Base-by-base conservation (phyloP, 2,329 filamentous ascomycete genomes). In the Colletotrichum gigasporum region DNA sequence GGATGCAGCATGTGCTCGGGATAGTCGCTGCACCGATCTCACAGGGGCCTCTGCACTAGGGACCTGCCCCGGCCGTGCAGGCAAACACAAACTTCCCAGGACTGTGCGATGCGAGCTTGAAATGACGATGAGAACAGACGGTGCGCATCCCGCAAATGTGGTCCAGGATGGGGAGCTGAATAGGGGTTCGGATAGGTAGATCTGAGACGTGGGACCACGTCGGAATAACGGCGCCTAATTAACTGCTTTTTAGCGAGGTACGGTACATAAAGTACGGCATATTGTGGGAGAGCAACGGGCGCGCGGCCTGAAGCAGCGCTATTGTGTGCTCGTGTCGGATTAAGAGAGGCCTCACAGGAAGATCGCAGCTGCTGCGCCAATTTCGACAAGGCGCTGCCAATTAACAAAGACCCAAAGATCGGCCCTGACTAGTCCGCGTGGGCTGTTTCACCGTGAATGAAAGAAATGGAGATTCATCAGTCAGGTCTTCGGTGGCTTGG, bases 381-480 rank as follows among this genome's bases (percentile, higher is more conserved):
- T 45, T 51, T 59, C 45, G 37, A 63, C n/a, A 58, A 50, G 32
- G 26, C 41, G n/a, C 30, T 11, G 35, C 22, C 35, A 62, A 61
- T 54, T 16, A 54, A 62, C 42, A 55, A 55, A 62, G 57, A 20
- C 22, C 28, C 34, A 37, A 14, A 37, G 42, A 55, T 50, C 42
- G 14, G 35, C 57, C 57, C 22, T 37, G 34, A 50, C 56, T 55
- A 65, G 50, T 50, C 35, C 22, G 56, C 56, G 34, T 65, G 57
- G 55, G 48, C 50, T 65, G 62, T 65, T 62, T 65, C 62, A 62
- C 18, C 3, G 35, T 55, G 57, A 54, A 62, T 44, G 50, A 62
- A 62, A 51, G 56, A 62, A 63, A 65, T 55, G 48, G 62, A 24
- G 56, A 61, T 39, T 26, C 28, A 26, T 42, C 26, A 42, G 53